phyloP scores from a whole-genome alignment of 2,329 filamentous ascomycete species.

The Calonectria pauciramosa region DNA sequence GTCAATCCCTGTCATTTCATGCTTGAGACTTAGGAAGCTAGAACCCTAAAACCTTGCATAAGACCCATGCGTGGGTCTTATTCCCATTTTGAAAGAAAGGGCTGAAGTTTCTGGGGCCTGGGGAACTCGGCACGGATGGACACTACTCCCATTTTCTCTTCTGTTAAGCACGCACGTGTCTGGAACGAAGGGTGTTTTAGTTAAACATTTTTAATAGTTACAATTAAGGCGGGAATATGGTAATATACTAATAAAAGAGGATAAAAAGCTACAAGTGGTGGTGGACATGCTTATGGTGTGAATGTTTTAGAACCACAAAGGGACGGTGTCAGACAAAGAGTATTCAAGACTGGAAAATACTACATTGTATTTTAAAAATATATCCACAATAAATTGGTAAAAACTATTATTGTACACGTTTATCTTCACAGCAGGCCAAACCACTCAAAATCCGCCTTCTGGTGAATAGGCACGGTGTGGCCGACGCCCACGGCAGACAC shows the following conservation, averaged over 20 bases:
- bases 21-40: not conserved
- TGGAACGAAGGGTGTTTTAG: not conserved
- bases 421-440: not conserved
- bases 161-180: not conserved
- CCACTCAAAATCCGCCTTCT: slow-evolving; percentile 7
- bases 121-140: not conserved
- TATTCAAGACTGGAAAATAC: not conserved
- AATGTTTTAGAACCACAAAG: not conserved
- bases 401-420: not conserved
- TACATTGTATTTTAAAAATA: not conserved
- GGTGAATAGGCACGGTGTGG: slow-evolving; percentile 9
- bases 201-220: not conserved
- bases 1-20: not conserved
- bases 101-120: not conserved
- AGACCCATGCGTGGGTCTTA: not conserved
- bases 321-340: not conserved
- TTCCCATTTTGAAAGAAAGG: not conserved
- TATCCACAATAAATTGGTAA: not conserved
- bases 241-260: not conserved
- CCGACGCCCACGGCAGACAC: slow-evolving; percentile 9
- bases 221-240: not conserved
- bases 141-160: not conserved
- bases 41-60: not conserved
- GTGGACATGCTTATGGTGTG: not conserved
- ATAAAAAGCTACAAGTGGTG: not conserved